A percentile compares a stretch with the other conserved stretches of the same genome.
phyloP scores from a whole-genome alignment of 2,329 filamentous ascomycete genomes.

The Calonectria honghensis region DNA sequence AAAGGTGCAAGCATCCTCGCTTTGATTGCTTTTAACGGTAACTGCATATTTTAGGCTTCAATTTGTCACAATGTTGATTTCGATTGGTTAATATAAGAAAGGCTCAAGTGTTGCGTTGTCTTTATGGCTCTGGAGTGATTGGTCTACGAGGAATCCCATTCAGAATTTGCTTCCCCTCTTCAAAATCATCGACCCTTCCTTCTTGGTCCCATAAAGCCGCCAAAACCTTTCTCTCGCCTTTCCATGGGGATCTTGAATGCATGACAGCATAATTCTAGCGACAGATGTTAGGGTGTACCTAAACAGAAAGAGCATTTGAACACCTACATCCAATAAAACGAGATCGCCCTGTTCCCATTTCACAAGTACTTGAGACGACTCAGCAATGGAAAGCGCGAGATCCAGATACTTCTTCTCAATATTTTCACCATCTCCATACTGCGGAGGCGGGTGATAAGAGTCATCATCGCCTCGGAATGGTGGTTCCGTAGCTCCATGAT shows the following conservation, averaged over 20 bases:
- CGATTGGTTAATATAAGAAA: background rate
- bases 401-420: slow-evolving; percentile 57
- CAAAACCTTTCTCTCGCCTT: slow-evolving; percentile 56
- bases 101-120: background rate
- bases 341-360: slow-evolving; percentile 57
- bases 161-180: slow-evolving; percentile 48
- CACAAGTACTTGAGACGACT: slow-evolving; percentile 51
- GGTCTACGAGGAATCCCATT: slow-evolving; percentile 15
- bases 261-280: slow-evolving; percentile 59
- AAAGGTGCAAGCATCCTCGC: background rate
- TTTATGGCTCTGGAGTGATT: slow-evolving; percentile 5
- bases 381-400: slow-evolving; percentile 54
- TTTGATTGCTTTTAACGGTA: background rate
- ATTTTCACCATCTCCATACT: slow-evolving; percentile 55
- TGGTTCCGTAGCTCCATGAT: slow-evolving; percentile 57
- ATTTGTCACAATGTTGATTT: background rate
- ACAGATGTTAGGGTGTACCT: background rate
- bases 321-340: slow-evolving; percentile 57
- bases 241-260: slow-evolving; percentile 58
- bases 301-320: background rate
- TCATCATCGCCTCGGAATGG: slow-evolving; percentile 58
- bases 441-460: slow-evolving; percentile 59
- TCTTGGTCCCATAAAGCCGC: slow-evolving; percentile 58
- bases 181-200: slow-evolving; percentile 52
- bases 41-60: background rate